A percentile compares a stretch with the other conserved stretches of the same genome.
These are phyloP conservation scores for Phoenix roebelenii DNA, from an alignment of 176 grass and related monocot genomes.

Conservation along the genomic window DNA sequence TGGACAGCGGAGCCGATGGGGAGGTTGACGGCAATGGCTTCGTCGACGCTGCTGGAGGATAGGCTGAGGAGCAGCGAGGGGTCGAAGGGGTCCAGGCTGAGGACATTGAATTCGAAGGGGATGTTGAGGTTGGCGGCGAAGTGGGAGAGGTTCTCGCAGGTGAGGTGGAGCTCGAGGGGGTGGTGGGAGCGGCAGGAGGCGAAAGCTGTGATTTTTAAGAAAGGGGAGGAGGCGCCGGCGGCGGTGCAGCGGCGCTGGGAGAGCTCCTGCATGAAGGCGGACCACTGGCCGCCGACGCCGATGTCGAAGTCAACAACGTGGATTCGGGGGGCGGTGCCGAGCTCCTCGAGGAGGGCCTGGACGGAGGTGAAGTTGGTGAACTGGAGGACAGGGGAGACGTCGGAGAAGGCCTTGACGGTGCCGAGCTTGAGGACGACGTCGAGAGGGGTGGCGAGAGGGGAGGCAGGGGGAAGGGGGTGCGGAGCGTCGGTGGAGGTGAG, in stretches of 20 bases:
- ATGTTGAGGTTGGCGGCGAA: slow-evolving; percentile 32
- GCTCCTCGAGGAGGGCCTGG: slow-evolving; percentile 14
- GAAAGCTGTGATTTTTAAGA: slow-evolving; percentile 36
- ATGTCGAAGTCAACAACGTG: slow-evolving; percentile 20
- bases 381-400: slow-evolving; percentile 12
- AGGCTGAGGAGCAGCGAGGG: slow-evolving; percentile 5
- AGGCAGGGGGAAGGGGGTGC: neutral
- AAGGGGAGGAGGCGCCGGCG: neutral
- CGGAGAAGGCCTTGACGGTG: slow-evolving; percentile 12
- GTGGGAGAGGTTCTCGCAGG: slow-evolving; percentile 30
- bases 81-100: slow-evolving; percentile 23
- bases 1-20: slow-evolving; percentile 13
- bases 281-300: slow-evolving; percentile 11
- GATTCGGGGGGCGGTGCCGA: neutral
- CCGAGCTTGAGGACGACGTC: slow-evolving; percentile 5
- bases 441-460: neutral
- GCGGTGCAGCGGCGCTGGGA: slow-evolving; percentile 22
- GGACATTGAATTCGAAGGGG: slow-evolving; percentile 38
- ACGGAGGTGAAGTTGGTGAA: slow-evolving; percentile 16
- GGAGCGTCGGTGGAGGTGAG: neutral
- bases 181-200: slow-evolving; percentile 25
- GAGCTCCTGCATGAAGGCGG: slow-evolving; percentile 34
- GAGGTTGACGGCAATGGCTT: slow-evolving; percentile 34
- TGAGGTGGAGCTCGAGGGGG: slow-evolving; percentile 47
- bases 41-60: slow-evolving; percentile 12